Evolutionary conservation across 2,329 filamentous ascomycete genomes (phyloP), one percentile per base, ranked within the genome.

Genomic region (Penicillium psychrosexuale): DNA sequence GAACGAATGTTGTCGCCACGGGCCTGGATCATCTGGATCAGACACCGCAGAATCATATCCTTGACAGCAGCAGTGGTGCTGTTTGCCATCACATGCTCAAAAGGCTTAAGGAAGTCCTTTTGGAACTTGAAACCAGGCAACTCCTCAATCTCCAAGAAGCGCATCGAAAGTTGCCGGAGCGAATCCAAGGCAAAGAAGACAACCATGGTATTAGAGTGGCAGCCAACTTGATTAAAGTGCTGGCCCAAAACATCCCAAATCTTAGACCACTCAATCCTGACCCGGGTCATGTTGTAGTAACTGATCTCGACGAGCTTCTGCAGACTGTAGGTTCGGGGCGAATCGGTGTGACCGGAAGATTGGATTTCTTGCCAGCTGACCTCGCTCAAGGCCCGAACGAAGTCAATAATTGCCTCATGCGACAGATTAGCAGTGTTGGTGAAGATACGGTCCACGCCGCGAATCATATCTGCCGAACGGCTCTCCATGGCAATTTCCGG

Each of bases 281-380:
- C 93, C 80, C 94, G 87, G 56, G 90, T 91, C 94, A 99, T 99
- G 78, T 99, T 99, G 84, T 99, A 99, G 74, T 96, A 97, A 72
- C 91, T 96, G 73, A 99, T 97, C 74, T 99, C 94, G 15, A 99
- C 95, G 60, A 99, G 84, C 75, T 99, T 99, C 70, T 99, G 94
- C 58, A 99, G 78, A 76, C 92, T 97, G 80, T 97, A 99, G 8
- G 93, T 99, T 51, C 95, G 86, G 11, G 94, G 94, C 22, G 91
- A 95, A 57, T 99, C 94, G 68, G 93, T 97, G 53, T 93, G 90
- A 0, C 94, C 94, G 0, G 94, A 97, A 3, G 94, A 96, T 70
- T 95, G 93, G 68, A 99, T 99, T 73, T 99, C 94, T 68, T 97
- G 93, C 94, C 94, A 97, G 73, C 93, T 97, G 61, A 99, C 93